Conservation (phyloP, 306 rosid genomes). For the Quercus gilva region DNA sequence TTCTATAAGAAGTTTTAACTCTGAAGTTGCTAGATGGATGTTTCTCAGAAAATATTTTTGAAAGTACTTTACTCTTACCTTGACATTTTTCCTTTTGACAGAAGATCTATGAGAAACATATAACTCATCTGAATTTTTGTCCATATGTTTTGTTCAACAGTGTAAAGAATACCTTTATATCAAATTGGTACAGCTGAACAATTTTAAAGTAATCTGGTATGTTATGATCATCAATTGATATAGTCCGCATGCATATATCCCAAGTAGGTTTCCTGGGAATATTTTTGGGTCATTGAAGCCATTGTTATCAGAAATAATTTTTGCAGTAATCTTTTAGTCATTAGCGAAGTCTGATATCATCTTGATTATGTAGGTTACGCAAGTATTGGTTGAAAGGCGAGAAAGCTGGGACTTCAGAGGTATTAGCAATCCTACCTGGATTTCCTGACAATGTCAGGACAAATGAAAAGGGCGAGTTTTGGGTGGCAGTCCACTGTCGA, state of each 20-base stretch:
- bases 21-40: neutral
- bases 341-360: neutral
- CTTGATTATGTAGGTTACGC: conserved; percentile 43
- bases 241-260: neutral
- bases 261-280: neutral
- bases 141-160: neutral
- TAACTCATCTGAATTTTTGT: neutral
- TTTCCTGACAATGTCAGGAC: conserved; percentile 84
- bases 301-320: neutral
- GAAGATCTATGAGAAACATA: neutral
- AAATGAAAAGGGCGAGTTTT: conserved; percentile 77
- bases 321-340: neutral
- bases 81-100: neutral
- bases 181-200: neutral
- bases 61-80: neutral
- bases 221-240: neutral
- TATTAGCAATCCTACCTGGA: conserved; percentile 77
- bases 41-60: neutral
- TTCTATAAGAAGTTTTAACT: neutral
- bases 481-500: conserved; percentile 80
- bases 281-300: neutral
- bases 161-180: neutral
- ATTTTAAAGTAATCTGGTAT: neutral
- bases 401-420: conserved; percentile 75
- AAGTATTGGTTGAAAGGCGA: conserved; percentile 91